Evolutionary conservation across 805 yeast species (phyloP), one percentile per base, ranked within the genome.

Genomic region (Teunomyces lycoperdinae): DNA sequence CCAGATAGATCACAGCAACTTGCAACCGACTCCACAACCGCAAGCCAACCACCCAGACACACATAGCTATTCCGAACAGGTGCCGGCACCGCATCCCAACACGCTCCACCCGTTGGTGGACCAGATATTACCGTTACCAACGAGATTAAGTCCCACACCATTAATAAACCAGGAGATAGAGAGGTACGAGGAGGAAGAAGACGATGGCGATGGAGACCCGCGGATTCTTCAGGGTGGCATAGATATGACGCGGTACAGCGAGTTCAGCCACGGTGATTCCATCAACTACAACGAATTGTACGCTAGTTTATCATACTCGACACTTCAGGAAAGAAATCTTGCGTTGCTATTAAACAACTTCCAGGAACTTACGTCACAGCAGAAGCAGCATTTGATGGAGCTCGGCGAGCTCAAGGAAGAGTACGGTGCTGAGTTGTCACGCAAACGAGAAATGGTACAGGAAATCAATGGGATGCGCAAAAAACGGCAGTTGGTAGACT

Each of bases 401-500:
- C 53, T 66, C 20, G 61, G 63, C 10, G 62, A 54, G 9, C 34
- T 61, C 11, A 48, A 73, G 20, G 48, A 43, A n/a, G 38, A 47
- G 20, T 53, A 54, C 30, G 43, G 39, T 9, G 39, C 43, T 4
- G 50, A 48, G 39, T 36, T 50, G 49, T 58, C 29, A 55, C 44
- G 47, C 42, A 80, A 82, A 54, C 58, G 77, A 39, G 62, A 61
- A 43, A 65, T 61, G 40, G 63, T 79, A 7, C 77, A 76, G 5
- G 78, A 74, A 4, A 47, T 80, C 11, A 71, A 76, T 41, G 51
- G 44, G 9, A 64, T 63, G 20, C 61, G 89, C 20, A 70, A 75
- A 51, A 60, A 58, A 29, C 57, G 71, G 42, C 83, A 82, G 60
- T 28, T 55, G 3, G 58, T 58, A 11, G 53, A 52, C 43, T 45